Percentiles rank a stretch among this genome's conserved stretches.
These are phyloP conservation scores for Colletotrichum endophyticum DNA, from an alignment of 2,329 filamentous ascomycete species.

Conservation along the genomic window DNA sequence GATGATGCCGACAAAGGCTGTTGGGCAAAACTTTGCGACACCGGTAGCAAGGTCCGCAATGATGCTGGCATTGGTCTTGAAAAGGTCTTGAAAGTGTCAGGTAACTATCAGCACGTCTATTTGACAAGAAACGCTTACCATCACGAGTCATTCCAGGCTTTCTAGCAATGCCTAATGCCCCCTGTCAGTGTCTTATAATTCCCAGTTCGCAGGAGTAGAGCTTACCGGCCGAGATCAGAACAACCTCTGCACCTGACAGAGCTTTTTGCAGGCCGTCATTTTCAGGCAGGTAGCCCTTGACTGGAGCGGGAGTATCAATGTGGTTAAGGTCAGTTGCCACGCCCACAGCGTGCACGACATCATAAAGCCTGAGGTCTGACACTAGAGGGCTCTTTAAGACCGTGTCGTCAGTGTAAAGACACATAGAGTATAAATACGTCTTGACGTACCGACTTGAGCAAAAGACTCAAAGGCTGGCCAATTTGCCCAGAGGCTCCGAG, in stretches of 20 bases:
- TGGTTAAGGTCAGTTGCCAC: conserved; percentile 80
- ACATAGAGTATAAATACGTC: background rate
- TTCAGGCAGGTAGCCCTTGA: conserved; percentile 71
- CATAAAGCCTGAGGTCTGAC: conserved; percentile 18
- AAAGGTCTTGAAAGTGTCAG: conserved; percentile 33
- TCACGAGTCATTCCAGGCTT: conserved; percentile 86
- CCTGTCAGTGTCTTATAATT: background rate
- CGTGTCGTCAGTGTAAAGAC: background rate
- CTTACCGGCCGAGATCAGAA: conserved; percentile 72
- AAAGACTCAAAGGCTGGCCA: conserved; percentile 1
- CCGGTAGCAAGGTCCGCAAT: conserved; percentile 79
- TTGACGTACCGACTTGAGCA: conserved; percentile 3
- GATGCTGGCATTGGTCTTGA: conserved; percentile 85
- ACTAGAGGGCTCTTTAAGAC: background rate
- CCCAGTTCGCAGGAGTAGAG: too few relatives aligned
- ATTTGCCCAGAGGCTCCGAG: conserved; percentile 7
- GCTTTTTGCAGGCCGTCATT: conserved; percentile 66
- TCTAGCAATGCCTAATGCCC: conserved; percentile 65
- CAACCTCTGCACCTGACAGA: conserved; percentile 72
- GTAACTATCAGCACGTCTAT: background rate
- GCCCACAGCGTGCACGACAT: conserved; percentile 44
- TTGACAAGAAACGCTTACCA: background rate
- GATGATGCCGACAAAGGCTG: conserved; percentile 79
- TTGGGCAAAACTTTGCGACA: conserved; percentile 70
- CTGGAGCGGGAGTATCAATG: conserved; percentile 79